Conservation (phyloP, 2,329 filamentous ascomycete species). For the Hymenoscyphus fructigenus region DNA sequence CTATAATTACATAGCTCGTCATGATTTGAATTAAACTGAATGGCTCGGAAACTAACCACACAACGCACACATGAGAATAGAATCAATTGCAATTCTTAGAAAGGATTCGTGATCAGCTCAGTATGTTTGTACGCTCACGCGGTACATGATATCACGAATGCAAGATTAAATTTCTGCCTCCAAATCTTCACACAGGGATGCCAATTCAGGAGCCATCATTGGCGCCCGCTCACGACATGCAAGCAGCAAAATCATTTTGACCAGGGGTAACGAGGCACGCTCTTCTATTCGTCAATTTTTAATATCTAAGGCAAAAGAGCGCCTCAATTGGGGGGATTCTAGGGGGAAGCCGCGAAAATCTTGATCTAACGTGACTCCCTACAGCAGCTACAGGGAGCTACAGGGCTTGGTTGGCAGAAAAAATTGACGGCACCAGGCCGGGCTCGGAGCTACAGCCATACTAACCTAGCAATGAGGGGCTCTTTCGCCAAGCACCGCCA, state of each 20-base stretch:
- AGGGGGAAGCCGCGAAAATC: background rate
- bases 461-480: background rate
- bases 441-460: background rate
- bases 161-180: conserved; percentile 5
- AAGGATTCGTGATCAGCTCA: background rate
- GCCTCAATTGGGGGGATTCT: background rate
- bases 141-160: conserved; percentile 10
- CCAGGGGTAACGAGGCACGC: background rate
- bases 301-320: background rate
- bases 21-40: too few species aligned
- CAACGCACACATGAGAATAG: background rate
- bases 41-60: background rate
- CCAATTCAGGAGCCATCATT: background rate
- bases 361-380: background rate
- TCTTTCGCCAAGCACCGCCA: background rate
- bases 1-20: background rate
- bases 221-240: conserved; percentile 12
- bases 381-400: background rate
- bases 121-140: background rate
- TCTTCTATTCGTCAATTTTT: conserved; percentile 5
- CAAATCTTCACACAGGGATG: background rate
- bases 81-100: background rate
- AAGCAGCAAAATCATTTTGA: conserved; percentile 10
- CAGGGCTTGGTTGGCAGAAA: background rate
- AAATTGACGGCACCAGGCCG: background rate